Evolutionary conservation across 2,329 filamentous ascomycete species (phyloP), one percentile per base, ranked within the genome.

Genomic region (Exserohilum turcica): DNA sequence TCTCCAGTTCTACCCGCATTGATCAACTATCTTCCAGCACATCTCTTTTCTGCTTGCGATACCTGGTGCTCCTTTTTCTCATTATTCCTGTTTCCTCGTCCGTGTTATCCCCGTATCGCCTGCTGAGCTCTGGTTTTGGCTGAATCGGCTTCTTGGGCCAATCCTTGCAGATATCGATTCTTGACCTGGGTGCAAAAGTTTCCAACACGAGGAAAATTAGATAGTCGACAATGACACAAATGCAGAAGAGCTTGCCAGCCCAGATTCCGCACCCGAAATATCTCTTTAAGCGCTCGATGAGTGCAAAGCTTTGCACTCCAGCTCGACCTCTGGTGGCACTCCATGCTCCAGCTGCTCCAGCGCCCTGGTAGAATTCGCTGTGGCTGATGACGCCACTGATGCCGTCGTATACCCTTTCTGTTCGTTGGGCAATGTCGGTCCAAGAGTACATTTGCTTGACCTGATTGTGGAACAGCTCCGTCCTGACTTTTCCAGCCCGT

Each of bases 361-460:
- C 88, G 13, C 91, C 91, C 69, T 95, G 71, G 42, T 96, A 96
- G 67, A 96, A 96, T 54, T 95, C 91, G 48, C 89, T 87, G 64
- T 95, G 91, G 60, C 85, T 86, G 47, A 96, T 86, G n/a, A 86
- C 86, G 6, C 92, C 92, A 2, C 87, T 91, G 63, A 99, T 95
- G 42, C 94, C 91, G 71, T 96, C 87, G 75, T 99, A 99, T 0
- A 99, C 94, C 27, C 93, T 84, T 76, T 99, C 94, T 0, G 94
- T 97, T 49, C 94, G 89, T 65, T 89, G 84, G 12, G 94, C 94
- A 24, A 99, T 93, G 72, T 99, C 93, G 24, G 90, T 90, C 94
- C 94, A 99, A 1, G 91, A 96, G 77, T 99, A 99, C 94, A 97
- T 97, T 79, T 90, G 90, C 75, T 93, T 92, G 58, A 99, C 94